Base-by-base conservation (phyloP, 148 eudicot genomes). In the Persicaria tinctoria region DNA sequence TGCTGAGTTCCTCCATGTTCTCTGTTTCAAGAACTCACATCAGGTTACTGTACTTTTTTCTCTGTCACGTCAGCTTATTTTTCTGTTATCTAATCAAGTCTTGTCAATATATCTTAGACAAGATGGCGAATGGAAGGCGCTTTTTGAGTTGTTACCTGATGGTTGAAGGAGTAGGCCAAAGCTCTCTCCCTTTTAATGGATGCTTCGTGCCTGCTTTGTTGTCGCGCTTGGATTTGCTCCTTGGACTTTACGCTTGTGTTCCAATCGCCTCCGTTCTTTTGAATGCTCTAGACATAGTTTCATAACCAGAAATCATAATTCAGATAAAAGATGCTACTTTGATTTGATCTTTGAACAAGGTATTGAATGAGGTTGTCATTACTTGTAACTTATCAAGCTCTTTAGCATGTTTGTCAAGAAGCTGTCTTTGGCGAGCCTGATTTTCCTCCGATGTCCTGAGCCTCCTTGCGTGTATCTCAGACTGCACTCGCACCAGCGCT, bases 401-500 rank as follows among this genome's bases (percentile, higher is more conserved):
- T 83, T 86, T 93, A 23, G 86, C 92, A 63, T 85, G 90, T 74
- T 89, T 88, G 50, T 86, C 89, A 44, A 90, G 84, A 49, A 95
- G 87, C 76, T 87, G 93, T 76, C 83, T 85, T 71, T 87, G 96
- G 12, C 88, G 85, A 49, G 96, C 91, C 46, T 82, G 84, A 70
- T 92, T 90, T 78, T 95, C 99, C 80, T 92, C 94, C 1, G 86
- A 79, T 94, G 88, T 90, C 72, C 84, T 88, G 41, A 86, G 76
- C 80, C 97, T 89, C 79, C 94, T 82, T 27, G 89, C 87, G 23
- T 82, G 87, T 72, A 95, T 80, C 84, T 95, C 92, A 70, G 84
- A 51, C 73, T 92, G 99, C 78, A 92, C 88, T 1, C 94, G 91
- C 2, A 92, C 91, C 76, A 95, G 77, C 62, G 89, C 84, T 82